These are phyloP conservation scores for Cladosporium sp. DNA, from an alignment of 2,329 filamentous ascomycete species.

Conservation along the genomic window DNA sequence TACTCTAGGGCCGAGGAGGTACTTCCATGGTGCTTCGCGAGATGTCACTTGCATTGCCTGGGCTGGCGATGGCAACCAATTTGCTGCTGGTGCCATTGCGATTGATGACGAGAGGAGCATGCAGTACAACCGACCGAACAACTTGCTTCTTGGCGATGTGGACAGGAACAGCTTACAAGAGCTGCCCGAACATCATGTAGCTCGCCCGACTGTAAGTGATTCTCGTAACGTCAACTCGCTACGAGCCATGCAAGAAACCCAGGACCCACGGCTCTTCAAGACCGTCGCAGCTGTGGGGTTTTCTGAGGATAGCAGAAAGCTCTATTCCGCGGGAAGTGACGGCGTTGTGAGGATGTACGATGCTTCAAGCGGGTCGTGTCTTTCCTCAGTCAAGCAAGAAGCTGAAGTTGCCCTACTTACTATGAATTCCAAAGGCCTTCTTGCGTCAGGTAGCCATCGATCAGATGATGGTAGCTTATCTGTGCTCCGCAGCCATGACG, in stretches of 20 bases:
- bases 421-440: slow-evolving; percentile 35
- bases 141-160: slow-evolving; percentile 52
- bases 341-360: slow-evolving; percentile 42
- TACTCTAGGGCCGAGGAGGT: slow-evolving; percentile 40
- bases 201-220: slow-evolving; percentile 36
- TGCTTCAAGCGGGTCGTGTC: background rate
- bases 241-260: slow-evolving; percentile 44
- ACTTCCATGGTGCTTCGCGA: slow-evolving; percentile 56
- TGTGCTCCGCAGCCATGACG: slow-evolving; percentile 17
- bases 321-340: slow-evolving; percentile 51
- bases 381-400: background rate
- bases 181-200: slow-evolving; percentile 50
- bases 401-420: slow-evolving; percentile 46
- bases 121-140: slow-evolving; percentile 57
- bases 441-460: slow-evolving; percentile 47
- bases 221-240: slow-evolving; percentile 37
- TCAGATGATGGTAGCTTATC: slow-evolving; percentile 19
- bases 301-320: slow-evolving; percentile 31
- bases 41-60: slow-evolving; percentile 56
- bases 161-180: slow-evolving; percentile 43
- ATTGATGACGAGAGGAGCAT: slow-evolving; percentile 53
- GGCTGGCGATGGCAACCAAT: slow-evolving; percentile 50
- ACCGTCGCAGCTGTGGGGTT: slow-evolving; percentile 55
- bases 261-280: slow-evolving; percentile 52
- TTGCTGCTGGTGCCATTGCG: slow-evolving; percentile 55